Base-by-base conservation (phyloP, 2,329 filamentous ascomycete genomes). In the Chrysosporium keratinophilum region DNA sequence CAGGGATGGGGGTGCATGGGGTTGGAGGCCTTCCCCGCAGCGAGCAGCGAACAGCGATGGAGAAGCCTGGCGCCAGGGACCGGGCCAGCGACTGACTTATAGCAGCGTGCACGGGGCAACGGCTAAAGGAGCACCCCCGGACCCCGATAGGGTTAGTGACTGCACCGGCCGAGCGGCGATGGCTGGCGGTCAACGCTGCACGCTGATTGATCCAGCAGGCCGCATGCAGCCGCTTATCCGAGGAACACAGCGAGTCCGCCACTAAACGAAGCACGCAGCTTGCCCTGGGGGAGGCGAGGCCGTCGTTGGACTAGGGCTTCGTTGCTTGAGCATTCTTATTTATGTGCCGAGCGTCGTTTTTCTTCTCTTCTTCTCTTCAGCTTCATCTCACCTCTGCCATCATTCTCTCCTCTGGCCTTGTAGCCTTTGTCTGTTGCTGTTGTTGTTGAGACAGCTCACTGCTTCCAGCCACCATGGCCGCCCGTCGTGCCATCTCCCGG, bases 401-500 rank as follows among this genome's bases (percentile, higher is more conserved):
- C n/a, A n/a, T 14, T 28, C 10, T 28, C 15, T 7, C 23, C 40
- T 20, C 37, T 45, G 15, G 33, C 11, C 3, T n/a, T 15, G 11
- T 43, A 19, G 47, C 40, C 41, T 33, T 10, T 19, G n/a, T n/a
- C n/a, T n/a, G n/a, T n/a, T n/a, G n/a, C n/a, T n/a, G n/a, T n/a
- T n/a, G 35, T 11, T 28, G 33, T 28, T 44, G 31, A 33, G 44
- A 33, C 17, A 35, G 14, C 44, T 49, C 33, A 28, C 23, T 42
- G 17, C 14, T 31, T 54, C 11, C 39, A 15, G 11, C 23, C 45
- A 54, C 45, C 33, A 59, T 59, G 57, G 57, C 57, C 39, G 55
- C 57, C 34, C 55, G 57, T 41, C 55, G 50, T 46, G 55, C 55
- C 35, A 41, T 59, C 37, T 46, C 55, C 20, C 53, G 57, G 12